These are phyloP conservation scores for Saccharomycopsis synnaedendra DNA, from an alignment of 805 yeast species.

Conservation along the genomic window DNA sequence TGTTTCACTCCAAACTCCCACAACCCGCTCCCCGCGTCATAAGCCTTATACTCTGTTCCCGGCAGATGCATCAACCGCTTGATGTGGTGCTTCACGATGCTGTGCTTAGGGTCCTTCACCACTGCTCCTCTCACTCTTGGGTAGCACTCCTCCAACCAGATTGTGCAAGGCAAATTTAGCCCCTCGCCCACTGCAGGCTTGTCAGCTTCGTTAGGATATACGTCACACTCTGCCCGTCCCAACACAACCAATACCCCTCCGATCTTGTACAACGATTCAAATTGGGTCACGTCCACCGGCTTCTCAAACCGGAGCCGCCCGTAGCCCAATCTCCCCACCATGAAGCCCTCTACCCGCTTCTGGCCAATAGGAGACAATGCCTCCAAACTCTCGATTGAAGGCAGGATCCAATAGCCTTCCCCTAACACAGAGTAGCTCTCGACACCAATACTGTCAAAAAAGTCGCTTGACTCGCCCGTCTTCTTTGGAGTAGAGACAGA, in stretches of 20 bases:
- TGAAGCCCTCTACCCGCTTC: slow-evolving; percentile 49
- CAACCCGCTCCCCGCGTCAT: slow-evolving; percentile 35
- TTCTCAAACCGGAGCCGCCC: slow-evolving; percentile 69
- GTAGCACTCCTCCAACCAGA: slow-evolving; percentile 69
- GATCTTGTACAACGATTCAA: slow-evolving; percentile 48
- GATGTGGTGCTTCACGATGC: slow-evolving; percentile 57
- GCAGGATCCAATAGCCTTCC: slow-evolving; percentile 82
- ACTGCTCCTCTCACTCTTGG: slow-evolving; percentile 65
- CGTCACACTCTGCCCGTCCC: slow-evolving; percentile 44
- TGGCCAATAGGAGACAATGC: slow-evolving; percentile 51
- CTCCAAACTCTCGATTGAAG: slow-evolving; percentile 54
- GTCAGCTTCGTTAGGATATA: slow-evolving; percentile 58
- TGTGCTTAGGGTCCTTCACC: slow-evolving; percentile 68
- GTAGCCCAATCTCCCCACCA: slow-evolving; percentile 66
- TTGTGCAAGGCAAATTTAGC: slow-evolving; percentile 61
- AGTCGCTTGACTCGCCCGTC: neutral
- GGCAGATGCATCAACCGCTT: slow-evolving; percentile 50
- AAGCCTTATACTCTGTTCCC: slow-evolving; percentile 55
- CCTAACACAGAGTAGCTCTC: slow-evolving; percentile 23
- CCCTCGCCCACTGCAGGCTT: slow-evolving; percentile 73
- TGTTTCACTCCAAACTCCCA: slow-evolving; percentile 52
- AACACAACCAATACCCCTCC: slow-evolving; percentile 58
- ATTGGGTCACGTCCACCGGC: slow-evolving; percentile 75
- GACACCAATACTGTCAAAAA: neutral
- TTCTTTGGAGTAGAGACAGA: no score